Base-by-base conservation (phyloP, 164 flowering plant species). In the Cinnamomum micranthum region DNA sequence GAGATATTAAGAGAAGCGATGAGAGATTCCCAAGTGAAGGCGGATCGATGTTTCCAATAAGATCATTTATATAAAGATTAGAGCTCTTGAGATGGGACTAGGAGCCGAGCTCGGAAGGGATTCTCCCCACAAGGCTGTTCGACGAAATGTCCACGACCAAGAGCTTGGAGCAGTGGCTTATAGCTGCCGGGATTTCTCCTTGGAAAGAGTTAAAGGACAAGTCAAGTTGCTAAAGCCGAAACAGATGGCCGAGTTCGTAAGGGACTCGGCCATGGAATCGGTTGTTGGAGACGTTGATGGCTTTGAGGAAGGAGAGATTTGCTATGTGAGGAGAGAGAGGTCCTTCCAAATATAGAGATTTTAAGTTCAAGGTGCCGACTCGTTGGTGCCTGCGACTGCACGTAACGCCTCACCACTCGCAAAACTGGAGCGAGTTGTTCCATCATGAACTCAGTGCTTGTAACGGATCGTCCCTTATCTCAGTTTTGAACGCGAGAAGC, bases 301-400 rank as follows among this genome's bases (percentile, higher is more conserved):
- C 69, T 11, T 27, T 23, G 3, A 87, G 88, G 70, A 80, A 85
- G 17, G 88, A 78, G 58, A 87, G 82, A 25, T 87, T 87, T 3
- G 79, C 86, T 17, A 85, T 66, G 14, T 72, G 70, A 1, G 90
- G 86, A 69, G 75, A 76, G 7, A 87, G 66, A 23, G 81, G 0
- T 13, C 88, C 88, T 0, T 31, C 14, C 7, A 87, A 51, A 2
- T 69, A 31, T 0, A 63, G 73, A 50, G 47, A 19, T 6, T 24
- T 9, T 14, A 86, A 73, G 28, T 76, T 72, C 41, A 86, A 55
- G 27, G 23, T 1, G 9, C 52, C 28, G 22, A 84, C 87, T 28
- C 88, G 74, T 35, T 59, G 50, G 5, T 62, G 33, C 24, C 25
- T 65, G 17, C 15, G 70, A 13, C 76, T 64, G 83, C 88, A 87